Evolutionary conservation across 495 filamentous ascomycete genomes (phyloP), one percentile per base, ranked within the genome.

Genomic region (Aspergillus ellipticus): DNA sequence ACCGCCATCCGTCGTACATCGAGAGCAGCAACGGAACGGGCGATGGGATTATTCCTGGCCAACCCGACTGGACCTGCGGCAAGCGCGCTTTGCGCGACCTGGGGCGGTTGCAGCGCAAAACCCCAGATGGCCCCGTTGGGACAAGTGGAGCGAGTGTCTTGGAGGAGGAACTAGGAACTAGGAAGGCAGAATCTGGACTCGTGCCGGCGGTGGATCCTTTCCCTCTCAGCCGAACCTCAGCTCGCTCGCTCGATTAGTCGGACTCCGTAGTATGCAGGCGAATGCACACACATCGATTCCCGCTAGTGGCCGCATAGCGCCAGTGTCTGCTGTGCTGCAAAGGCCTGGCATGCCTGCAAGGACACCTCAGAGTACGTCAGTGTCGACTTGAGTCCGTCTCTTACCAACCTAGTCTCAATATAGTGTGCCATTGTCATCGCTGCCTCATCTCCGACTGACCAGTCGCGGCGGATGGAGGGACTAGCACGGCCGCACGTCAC

Each of bases 61-160:
- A 35, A 45, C 28, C 54, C 1, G 35, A 39, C 35, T 39, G 35
- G 39, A 61, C 43, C 53, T 60, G 72, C 74, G 74, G 74, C 71
- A 76, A 75, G 63, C 74, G 74, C 74, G 74, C 74, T 70, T 69
- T 70, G 55, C 72, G 72, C 63, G 66, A 71, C 61, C 57, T 61
- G 46, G 56, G 60, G 72, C 72, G 72, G 70, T 70, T 73, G 64
- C 64, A 69, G 69, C 68, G 69, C 65, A 64, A 72, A 57, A 61
- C 68, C 65, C 67, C 63, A 68, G 67, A 69, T 58, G 57, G 58
- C 57, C 33, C 57, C n/a, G 35, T 39, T 39, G 35, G 35, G 35
- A 48, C 24, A 16, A 48, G 45, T 28, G 45, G 24, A 28, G 45
- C 24, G 22, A 48, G 45, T 4, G 17, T 42, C 42, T 43, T n/a